These are phyloP conservation scores for Acanthamoeba lenticulata DNA, from an alignment of 208 protist species.

Conservation along the genomic window DNA sequence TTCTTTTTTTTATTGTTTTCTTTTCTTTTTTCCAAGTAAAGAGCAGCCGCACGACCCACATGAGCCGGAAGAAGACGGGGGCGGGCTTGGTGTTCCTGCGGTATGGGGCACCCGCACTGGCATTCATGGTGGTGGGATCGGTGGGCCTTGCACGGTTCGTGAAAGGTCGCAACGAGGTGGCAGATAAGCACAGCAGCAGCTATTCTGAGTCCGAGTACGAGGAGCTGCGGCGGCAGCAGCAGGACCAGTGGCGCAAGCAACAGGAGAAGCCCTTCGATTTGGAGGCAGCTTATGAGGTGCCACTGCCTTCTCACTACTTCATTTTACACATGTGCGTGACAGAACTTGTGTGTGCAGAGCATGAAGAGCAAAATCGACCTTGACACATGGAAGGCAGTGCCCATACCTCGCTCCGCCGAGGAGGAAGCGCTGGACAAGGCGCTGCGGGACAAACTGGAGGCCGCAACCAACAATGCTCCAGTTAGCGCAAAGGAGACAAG, in stretches of 20 bases:
- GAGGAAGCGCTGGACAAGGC: not conserved
- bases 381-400: not conserved
- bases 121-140: conserved; percentile 11
- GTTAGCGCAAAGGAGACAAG: too few relatives aligned
- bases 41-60: too few relatives aligned
- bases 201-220: conserved; percentile 20
- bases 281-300: conserved; percentile 17
- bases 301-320: not conserved
- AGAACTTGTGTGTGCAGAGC: not conserved
- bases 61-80: not conserved
- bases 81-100: not conserved
- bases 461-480: not conserved
- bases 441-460: not conserved
- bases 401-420: not conserved
- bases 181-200: not conserved
- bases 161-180: conserved; percentile 35
- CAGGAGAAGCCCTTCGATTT: not conserved
- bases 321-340: not conserved
- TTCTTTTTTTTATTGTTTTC: too few relatives aligned
- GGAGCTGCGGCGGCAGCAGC: conserved; percentile 22
- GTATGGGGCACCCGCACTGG: conserved; percentile 9
- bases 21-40: too few relatives aligned
- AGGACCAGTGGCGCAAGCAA: conserved; percentile 2
- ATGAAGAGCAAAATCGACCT: conserved; percentile 24
- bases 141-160: conserved; percentile 17